Conservation (phyloP, 495 filamentous ascomycete species). For the Aspergillus indologenus region DNA sequence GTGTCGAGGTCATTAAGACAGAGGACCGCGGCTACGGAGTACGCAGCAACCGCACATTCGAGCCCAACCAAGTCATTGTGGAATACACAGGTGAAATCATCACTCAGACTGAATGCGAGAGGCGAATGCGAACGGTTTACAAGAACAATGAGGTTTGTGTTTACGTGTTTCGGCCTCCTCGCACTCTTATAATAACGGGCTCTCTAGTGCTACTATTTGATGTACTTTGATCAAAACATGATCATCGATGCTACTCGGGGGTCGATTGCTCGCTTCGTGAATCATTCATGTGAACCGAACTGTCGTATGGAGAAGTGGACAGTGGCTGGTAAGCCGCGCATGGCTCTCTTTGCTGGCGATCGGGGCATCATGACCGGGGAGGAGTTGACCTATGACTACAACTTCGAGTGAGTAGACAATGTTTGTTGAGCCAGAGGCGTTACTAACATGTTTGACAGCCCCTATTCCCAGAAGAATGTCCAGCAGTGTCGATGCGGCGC, state of each 20-base stretch:
- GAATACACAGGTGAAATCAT: slow-evolving; percentile 98
- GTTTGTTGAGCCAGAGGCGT: neutral
- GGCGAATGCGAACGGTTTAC: slow-evolving; percentile 87
- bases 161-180: neutral
- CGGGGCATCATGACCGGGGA: slow-evolving; percentile 86
- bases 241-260: slow-evolving; percentile 96
- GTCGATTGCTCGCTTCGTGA: slow-evolving; percentile 95
- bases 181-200: slow-evolving; percentile 13
- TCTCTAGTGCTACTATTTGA: slow-evolving; percentile 86
- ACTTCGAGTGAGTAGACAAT: slow-evolving; percentile 67
- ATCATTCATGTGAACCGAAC: slow-evolving; percentile 97
- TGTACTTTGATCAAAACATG: slow-evolving; percentile 98
- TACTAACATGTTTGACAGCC: slow-evolving; percentile 34
- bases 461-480: slow-evolving; percentile 76
- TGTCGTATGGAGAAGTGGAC: slow-evolving; percentile 97
- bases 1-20: slow-evolving; percentile 93
- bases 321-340: slow-evolving; percentile 89
- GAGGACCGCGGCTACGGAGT: slow-evolving; percentile 85
- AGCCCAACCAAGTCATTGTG: slow-evolving; percentile 91
- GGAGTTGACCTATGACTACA: slow-evolving; percentile 99
- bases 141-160: slow-evolving; percentile 79
- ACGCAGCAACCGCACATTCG: slow-evolving; percentile 81
- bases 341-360: slow-evolving; percentile 95
- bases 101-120: slow-evolving; percentile 86
- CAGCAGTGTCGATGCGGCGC: slow-evolving; percentile 81